These are phyloP conservation scores for Hanseniaspora valbyensis DNA, from an alignment of 805 yeast species.

Conservation along the genomic window DNA sequence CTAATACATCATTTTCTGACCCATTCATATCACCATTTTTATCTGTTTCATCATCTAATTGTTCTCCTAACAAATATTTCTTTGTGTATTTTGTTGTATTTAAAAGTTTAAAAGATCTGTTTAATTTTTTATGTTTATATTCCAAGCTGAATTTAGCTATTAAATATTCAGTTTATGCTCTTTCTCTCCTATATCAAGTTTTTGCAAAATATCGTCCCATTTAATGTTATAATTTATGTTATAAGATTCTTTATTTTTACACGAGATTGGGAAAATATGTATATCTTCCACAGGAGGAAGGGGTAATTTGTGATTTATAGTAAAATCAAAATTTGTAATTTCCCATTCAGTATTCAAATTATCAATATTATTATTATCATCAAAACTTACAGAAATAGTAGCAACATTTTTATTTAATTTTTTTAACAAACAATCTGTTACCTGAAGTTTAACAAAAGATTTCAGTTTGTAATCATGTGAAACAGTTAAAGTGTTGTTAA, in stretches of 20 bases:
- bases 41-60: background rate
- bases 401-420: slow-evolving; percentile 4
- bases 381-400: background rate
- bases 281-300: background rate
- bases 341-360: slow-evolving; percentile 2
- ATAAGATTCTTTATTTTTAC: background rate
- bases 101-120: slow-evolving; percentile 6
- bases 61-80: background rate
- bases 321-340: background rate
- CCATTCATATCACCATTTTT: background rate
- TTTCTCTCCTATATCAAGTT: background rate
- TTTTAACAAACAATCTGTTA: slow-evolving; percentile 9
- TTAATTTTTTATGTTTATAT: background rate
- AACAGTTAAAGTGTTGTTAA: background rate
- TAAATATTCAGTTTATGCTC: background rate
- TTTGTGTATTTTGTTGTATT: slow-evolving; percentile 7
- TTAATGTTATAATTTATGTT: slow-evolving; percentile 1
- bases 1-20: background rate
- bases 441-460: slow-evolving; percentile 1
- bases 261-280: background rate
- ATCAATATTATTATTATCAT: background rate
- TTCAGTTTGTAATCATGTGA: background rate
- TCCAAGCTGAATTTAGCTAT: slow-evolving; percentile 1
- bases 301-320: background rate
- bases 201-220: slow-evolving; percentile 1